Evolutionary conservation across 2,329 filamentous ascomycete species (phyloP), one percentile per base, ranked within the genome.

Genomic region (Beauveria sp.): DNA sequence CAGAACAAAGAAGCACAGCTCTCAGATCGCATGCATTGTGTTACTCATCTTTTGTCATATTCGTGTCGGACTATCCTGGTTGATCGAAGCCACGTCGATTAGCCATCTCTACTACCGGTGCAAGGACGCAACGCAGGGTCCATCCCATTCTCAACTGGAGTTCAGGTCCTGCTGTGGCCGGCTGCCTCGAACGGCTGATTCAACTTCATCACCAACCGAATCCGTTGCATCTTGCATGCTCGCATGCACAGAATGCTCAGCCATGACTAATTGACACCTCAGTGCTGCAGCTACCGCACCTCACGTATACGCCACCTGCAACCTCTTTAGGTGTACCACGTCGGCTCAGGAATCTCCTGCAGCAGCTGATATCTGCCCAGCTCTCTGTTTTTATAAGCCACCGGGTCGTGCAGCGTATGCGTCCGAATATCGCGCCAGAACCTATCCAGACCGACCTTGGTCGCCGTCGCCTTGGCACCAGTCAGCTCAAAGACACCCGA

Each of bases 351-450:
- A 12, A 80, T 67, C 73, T 88, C 83, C 16, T 76, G 78, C 55
- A 87, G 66, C 60, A 88, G 67, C 45, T 80, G 75, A 68, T 78
- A 88, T 24, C 81, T 72, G 0, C 85, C 85, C 57, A 88, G 66
- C 71, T 88, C 85, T 3, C 81, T 72, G 62, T 87, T 85, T 77
- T 88, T 88, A 67, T 88, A 88, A 26, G 85, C 82, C 31, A 88
- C 84, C 0, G 85, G 86, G 70, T 88, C 86, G 72, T 88, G 86
- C 66, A 89, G 70, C 0, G 80, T 83, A 71, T 89, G 86, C 5
- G 85, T 88, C 5, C 86, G 72, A n/a, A 88, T 74, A 67, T 89
- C 85, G 51, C 86, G 77, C 84, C 84, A 88, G 71, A 85, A 88
- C 1, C 85, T 75, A 73, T 88, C 86, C 62, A 89, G 71, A 0